Conservation (phyloP, 345 rosid species). For the Sisymbrium altissimum region DNA sequence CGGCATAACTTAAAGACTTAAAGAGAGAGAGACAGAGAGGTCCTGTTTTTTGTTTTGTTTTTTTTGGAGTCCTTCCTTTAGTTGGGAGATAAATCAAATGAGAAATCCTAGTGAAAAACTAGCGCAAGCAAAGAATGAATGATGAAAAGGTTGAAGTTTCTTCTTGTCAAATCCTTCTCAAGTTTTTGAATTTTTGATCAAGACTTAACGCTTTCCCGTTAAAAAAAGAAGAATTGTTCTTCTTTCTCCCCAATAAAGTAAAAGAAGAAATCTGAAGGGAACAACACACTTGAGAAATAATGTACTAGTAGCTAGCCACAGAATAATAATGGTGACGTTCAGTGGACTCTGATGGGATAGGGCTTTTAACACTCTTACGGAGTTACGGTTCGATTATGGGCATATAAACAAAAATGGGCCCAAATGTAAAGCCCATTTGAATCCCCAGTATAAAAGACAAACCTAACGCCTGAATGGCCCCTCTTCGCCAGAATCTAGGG, state of each 20-base stretch:
- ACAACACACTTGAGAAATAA: no score
- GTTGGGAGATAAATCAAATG: neutral
- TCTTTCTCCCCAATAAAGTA: neutral
- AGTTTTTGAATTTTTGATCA: neutral
- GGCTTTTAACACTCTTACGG: neutral
- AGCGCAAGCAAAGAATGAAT: neutral
- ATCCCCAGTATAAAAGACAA: neutral
- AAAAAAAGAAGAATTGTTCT: neutral
- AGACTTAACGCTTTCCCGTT: neutral
- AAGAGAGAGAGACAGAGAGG: neutral
- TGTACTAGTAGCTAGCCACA: no score
- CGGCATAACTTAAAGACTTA: neutral
- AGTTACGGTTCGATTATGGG: neutral
- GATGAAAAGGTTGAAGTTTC: neutral
- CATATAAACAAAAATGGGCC: neutral
- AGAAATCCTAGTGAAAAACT: neutral
- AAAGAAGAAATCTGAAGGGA: neutral
- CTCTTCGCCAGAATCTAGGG: neutral
- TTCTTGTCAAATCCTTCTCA: neutral
- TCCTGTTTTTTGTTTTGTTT: neutral
- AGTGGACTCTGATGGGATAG: neutral
- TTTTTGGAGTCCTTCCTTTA: neutral
- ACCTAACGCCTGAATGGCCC: slow-evolving; percentile 3
- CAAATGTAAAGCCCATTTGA: slow-evolving; percentile 10
- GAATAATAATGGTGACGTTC: no score